A percentile compares a stretch with the other conserved stretches of the same genome.
These are phyloP conservation scores for Colletotrichum costaricense DNA, from an alignment of 2,329 filamentous ascomycete species.

Conservation along the genomic window DNA sequence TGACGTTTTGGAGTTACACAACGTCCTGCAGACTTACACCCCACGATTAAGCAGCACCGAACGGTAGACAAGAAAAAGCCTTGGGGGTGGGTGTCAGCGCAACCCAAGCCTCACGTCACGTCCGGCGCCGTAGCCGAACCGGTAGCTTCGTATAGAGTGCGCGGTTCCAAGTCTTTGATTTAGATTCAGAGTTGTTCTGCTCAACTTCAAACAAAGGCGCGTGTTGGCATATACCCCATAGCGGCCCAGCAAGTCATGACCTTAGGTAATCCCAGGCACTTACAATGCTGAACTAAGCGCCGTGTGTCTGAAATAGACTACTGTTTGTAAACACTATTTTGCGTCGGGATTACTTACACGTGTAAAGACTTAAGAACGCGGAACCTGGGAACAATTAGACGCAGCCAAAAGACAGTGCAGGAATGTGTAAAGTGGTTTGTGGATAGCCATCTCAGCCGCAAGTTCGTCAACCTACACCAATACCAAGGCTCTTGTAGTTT, in stretches of 20 bases:
- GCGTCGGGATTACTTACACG: neutral
- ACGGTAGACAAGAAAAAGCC: neutral
- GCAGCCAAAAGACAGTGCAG: conserved; percentile 20
- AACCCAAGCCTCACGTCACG: neutral
- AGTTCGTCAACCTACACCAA: neutral
- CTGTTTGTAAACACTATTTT: neutral
- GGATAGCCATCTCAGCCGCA: neutral
- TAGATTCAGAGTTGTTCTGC: neutral
- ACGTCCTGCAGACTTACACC: neutral
- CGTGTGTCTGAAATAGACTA: neutral
- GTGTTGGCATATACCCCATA: neutral
- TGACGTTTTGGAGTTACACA: neutral
- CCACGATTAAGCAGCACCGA: neutral
- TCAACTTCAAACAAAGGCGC: neutral
- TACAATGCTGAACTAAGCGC: neutral
- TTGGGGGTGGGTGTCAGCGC: neutral
- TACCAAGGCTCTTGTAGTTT: too few relatives aligned
- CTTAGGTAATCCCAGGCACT: neutral
- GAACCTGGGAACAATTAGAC: neutral
- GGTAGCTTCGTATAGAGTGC: neutral
- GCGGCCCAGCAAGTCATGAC: too few relatives aligned
- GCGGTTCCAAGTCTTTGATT: neutral
- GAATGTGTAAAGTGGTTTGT: conserved; percentile 31
- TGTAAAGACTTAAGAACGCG: neutral
- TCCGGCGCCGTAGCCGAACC: neutral